Evolutionary conservation across 768 basidiomycete genomes (phyloP), one percentile per base, ranked within the genome.

Genomic region (Mycena polygramma): DNA sequence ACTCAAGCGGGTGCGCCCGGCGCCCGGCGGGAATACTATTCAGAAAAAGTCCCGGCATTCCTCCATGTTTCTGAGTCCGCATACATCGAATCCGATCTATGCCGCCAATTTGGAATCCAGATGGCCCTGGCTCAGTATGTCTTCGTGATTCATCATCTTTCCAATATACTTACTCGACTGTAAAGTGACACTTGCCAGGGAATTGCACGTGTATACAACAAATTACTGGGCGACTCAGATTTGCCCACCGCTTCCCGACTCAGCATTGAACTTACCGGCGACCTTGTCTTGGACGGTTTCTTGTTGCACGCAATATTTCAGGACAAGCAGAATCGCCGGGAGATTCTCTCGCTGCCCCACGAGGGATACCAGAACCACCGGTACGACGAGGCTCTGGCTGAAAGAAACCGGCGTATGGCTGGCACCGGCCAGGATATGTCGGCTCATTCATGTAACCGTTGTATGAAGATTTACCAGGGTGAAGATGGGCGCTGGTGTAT

Each of bases 351-450:
- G 0, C 30, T 68, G 5, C 66, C 59, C 1, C 66, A 68, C n/a
- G 30, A 48, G 2, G 45, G 35, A 2, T 8, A 22, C n/a, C 58
- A 68, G 11, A 55, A 57, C 6, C 41, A 46, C 20, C 60, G 54
- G 0, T 35, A 68, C 1, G 58, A 66, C 20, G 30, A 67, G 11
- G 64, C 35, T 3, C 35, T 71, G 0, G 66, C 57, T 1, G 59
- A 66, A 8, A 15, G 70, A 7, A 71, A 71, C 20, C 8, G 20
- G 3, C n/a, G 19, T 1, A 68, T 71, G 52, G 70, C 20, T 4
- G 70, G 70, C 6, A 68, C 60, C 7, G 70, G 70, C 1, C 70
- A 71, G 35, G 30, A 35, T 0, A 54, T 62, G 59, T 71, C 65
- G 70, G 54, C 66, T 10, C 70, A 71, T 58, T 9, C 60, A 0